These are phyloP conservation scores for Phaeomoniella chlamydospora DNA, from an alignment of 2,329 filamentous ascomycete species.

Conservation along the genomic window DNA sequence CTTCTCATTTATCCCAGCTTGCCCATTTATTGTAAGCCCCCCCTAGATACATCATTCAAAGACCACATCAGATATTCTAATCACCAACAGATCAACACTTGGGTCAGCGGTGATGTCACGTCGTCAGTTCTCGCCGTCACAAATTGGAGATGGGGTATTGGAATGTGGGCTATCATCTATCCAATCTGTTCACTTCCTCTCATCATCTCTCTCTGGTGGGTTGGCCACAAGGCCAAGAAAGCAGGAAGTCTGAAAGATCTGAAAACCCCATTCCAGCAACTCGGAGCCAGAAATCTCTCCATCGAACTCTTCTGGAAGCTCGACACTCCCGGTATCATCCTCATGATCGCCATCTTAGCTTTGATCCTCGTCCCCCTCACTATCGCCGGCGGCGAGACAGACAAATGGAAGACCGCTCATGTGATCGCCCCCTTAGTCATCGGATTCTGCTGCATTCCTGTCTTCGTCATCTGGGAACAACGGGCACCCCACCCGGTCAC, in stretches of 20 bases:
- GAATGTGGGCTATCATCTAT: constrained; percentile 51
- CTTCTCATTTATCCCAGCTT: constrained; percentile 49
- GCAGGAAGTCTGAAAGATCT: constrained; percentile 31
- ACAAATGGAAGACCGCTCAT: constrained; percentile 35
- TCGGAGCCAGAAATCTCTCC: constrained; percentile 22
- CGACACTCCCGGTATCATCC: constrained; percentile 36
- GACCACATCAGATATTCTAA: too few species aligned
- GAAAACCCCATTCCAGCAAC: constrained; percentile 27
- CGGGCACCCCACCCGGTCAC: constrained; percentile 36
- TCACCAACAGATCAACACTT: constrained; percentile 50
- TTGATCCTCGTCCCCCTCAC: constrained; percentile 44
- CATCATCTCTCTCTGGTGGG: constrained; percentile 34
- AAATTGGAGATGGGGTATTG: constrained; percentile 48
- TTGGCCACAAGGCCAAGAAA: constrained; percentile 37
- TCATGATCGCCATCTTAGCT: constrained; percentile 36
- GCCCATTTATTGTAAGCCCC: constrained; percentile 44
- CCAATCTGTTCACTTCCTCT: constrained; percentile 42
- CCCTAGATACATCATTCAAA: too few species aligned
- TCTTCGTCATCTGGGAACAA: constrained; percentile 41
- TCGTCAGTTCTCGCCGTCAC: constrained; percentile 32
- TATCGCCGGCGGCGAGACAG: constrained; percentile 33
- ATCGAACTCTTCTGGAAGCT: constrained; percentile 41
- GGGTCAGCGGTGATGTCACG: constrained; percentile 46
- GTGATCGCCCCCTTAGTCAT: constrained; percentile 37
- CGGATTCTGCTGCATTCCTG: constrained; percentile 33